Evolutionary conservation across 768 basidiomycete species (phyloP).

Genomic region (Hygrophoropsis aurantiaca): DNA sequence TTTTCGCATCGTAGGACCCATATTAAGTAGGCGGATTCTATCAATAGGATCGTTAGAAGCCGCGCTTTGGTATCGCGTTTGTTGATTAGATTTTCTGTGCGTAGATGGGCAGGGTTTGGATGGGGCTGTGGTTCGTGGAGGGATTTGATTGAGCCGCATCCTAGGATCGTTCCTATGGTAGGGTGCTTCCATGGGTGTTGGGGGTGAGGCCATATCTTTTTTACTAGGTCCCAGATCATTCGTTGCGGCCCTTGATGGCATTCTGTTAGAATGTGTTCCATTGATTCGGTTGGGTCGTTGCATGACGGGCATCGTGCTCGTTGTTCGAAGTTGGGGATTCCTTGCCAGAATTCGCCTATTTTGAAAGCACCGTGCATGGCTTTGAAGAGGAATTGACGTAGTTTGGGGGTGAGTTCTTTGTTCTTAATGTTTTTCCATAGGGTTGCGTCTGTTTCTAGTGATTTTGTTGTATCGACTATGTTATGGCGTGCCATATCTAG

Average conservation of each 20-base stretch:
- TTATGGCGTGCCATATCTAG: slow-evolving; percentile 2
- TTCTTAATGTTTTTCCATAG: slow-evolving; percentile 11
- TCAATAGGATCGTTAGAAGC: slow-evolving; percentile 23
- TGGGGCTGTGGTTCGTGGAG: not conserved
- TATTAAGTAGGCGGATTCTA: slow-evolving; percentile 27
- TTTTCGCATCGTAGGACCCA: slow-evolving; percentile 28
- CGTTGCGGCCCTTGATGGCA: slow-evolving; percentile 21
- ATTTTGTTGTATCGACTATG: not conserved
- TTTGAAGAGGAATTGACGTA: slow-evolving; percentile 23
- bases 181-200: slow-evolving; percentile 9
- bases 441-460: slow-evolving; percentile 3
- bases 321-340: slow-evolving; percentile 10
- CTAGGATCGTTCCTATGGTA: slow-evolving; percentile 17
- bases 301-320: slow-evolving; percentile 15
- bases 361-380: slow-evolving; percentile 21
- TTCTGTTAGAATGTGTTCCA: slow-evolving; percentile 30
- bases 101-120: too few species aligned
- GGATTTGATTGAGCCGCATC: slow-evolving; percentile 4
- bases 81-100: too few species aligned
- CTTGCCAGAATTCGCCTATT: slow-evolving; percentile 24
- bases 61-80: slow-evolving; percentile 2
- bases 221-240: slow-evolving; percentile 19
- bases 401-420: slow-evolving; percentile 7
- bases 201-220: slow-evolving; percentile 18
- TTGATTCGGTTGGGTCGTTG: slow-evolving; percentile 13